Evolutionary conservation across 2,329 filamentous ascomycete genomes (phyloP).

Genomic region (Aspergillus novofumigatus): DNA sequence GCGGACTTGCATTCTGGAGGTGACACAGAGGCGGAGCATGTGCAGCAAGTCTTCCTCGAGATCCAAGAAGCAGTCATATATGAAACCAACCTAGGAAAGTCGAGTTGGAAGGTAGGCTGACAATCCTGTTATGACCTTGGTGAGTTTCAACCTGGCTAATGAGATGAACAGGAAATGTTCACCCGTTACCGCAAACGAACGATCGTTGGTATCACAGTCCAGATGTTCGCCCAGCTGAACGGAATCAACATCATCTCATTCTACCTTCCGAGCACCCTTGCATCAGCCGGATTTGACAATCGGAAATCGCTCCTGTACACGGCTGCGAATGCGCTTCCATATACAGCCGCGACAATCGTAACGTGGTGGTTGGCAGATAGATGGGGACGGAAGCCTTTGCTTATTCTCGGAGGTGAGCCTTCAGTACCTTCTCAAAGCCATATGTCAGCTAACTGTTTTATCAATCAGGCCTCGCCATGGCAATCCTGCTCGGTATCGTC

Average conservation of each 20-base stretch:
- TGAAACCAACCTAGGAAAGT: constrained; percentile 32
- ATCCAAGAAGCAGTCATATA: constrained; percentile 38
- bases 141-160: not conserved
- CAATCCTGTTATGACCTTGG: not conserved
- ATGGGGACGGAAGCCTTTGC: constrained; percentile 39
- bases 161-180: constrained; percentile 37
- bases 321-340: constrained; percentile 38
- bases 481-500: constrained; percentile 31
- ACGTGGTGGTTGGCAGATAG: constrained; percentile 40
- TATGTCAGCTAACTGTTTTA: not conserved
- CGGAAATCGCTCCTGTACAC: constrained; percentile 39
- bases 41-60: constrained; percentile 35
- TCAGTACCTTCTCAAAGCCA: too few species aligned
- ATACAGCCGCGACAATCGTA: constrained; percentile 37
- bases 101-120: constrained; percentile 26
- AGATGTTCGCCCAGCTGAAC: constrained; percentile 41
- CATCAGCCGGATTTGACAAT: constrained; percentile 35
- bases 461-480: constrained; percentile 28
- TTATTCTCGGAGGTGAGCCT: constrained; percentile 17
- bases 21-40: constrained; percentile 30
- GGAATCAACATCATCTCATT: constrained; percentile 44
- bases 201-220: constrained; percentile 38
- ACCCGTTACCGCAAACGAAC: constrained; percentile 42
- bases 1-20: constrained; percentile 39
- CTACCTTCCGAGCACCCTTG: constrained; percentile 37